A percentile compares a stretch with the other conserved stretches of the same genome.
These are phyloP conservation scores for Leccinum solheimii DNA, from an alignment of 1,284 basidiomycete species.

Conservation along the genomic window DNA sequence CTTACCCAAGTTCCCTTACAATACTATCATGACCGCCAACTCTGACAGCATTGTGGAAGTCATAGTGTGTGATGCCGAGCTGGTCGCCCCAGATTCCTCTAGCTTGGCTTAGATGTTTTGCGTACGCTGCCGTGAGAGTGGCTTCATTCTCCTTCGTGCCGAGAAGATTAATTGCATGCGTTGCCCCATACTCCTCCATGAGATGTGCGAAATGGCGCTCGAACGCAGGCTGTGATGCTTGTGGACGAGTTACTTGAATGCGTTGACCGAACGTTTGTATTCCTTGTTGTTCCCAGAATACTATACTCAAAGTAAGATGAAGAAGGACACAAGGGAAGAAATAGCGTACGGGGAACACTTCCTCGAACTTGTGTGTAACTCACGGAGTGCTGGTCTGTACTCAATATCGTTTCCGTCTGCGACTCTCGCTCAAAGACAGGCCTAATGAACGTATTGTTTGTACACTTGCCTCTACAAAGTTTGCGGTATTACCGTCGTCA, in stretches of 20 bases:
- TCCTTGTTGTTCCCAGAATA: slow-evolving; percentile 99
- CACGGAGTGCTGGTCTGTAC: slow-evolving; percentile 79
- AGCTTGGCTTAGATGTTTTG: slow-evolving; percentile 69
- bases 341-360: slow-evolving; percentile 81
- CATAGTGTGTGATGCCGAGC: slow-evolving; percentile 83
- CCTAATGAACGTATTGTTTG: slow-evolving; percentile 1
- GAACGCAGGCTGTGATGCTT: slow-evolving; percentile 94
- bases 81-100: slow-evolving; percentile 57
- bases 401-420: slow-evolving; percentile 89
- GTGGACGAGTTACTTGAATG: slow-evolving; percentile 92
- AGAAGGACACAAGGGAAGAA: slow-evolving; percentile 15
- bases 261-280: slow-evolving; percentile 87
- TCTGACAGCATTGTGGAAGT: slow-evolving; percentile 87
- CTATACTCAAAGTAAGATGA: slow-evolving; percentile 40
- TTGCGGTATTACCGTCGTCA: slow-evolving; percentile 96
- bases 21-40: slow-evolving; percentile 90
- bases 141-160: slow-evolving; percentile 92
- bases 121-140: slow-evolving; percentile 80
- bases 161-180: slow-evolving; percentile 87
- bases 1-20: slow-evolving; percentile 69
- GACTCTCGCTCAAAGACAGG: slow-evolving; percentile 12
- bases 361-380: slow-evolving; percentile 94
- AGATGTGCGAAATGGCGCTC: slow-evolving; percentile 90
- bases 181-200: slow-evolving; percentile 76
- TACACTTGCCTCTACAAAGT: slow-evolving; percentile 86